These are phyloP conservation scores for Closterium sp. DNA, from an alignment of 139 green algal species.

Conservation along the genomic window DNA sequence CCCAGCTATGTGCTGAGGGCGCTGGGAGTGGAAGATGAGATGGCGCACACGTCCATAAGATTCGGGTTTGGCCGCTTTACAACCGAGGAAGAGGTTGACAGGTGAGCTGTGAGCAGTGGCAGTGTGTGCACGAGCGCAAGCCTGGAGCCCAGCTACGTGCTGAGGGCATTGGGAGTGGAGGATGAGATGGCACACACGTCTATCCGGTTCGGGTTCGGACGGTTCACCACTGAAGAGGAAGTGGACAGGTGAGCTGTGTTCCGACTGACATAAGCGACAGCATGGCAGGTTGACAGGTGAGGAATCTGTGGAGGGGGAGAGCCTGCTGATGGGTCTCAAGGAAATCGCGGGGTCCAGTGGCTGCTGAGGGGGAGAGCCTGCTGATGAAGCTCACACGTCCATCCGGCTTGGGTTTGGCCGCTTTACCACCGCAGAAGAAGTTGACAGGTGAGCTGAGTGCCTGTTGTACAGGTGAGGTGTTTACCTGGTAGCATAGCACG, in stretches of 20 bases:
- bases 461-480: too few relatives aligned
- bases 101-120: conserved; percentile 72
- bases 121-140: conserved; percentile 89
- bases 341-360: conserved; percentile 84
- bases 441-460: conserved; percentile 60
- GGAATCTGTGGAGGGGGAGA: conserved; percentile 92
- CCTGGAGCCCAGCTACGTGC: conserved; percentile 95
- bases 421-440: conserved; percentile 93
- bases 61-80: conserved; percentile 96
- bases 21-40: conserved; percentile 96
- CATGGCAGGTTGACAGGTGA: conserved; percentile 89
- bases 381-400: conserved; percentile 92
- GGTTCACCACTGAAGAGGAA: conserved; percentile 94
- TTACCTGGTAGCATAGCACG: too few relatives aligned
- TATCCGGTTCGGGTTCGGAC: conserved; percentile 85
- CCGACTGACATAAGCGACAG: too few relatives aligned
- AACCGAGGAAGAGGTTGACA: conserved; percentile 82
- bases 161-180: conserved; percentile 93
- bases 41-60: conserved; percentile 89
- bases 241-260: conserved; percentile 70
- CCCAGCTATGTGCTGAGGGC: conserved; percentile 94
- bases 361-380: too few relatives aligned
- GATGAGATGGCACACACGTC: conserved; percentile 97
- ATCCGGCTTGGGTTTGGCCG: conserved; percentile 87
- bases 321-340: conserved; percentile 94